Base-by-base conservation (phyloP, 192 early-diverging fungal species). In the Rhizoclosmatium sp. region DNA sequence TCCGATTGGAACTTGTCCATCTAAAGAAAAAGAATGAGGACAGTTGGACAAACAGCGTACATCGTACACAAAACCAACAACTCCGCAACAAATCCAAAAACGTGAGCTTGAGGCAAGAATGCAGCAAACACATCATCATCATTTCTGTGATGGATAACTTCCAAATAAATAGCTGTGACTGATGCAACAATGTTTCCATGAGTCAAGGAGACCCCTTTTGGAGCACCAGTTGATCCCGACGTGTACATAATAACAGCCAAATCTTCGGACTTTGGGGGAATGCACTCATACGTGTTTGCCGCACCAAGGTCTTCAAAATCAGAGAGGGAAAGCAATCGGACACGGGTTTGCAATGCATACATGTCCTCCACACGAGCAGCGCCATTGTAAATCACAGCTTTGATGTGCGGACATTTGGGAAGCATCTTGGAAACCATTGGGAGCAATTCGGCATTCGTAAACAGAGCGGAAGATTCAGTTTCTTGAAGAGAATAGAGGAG, bases 181-280 rank as follows among this genome's bases (percentile, higher is more conserved):
- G 92, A 91, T 75, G 95, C 89, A 68, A 96, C 85, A 65, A 97
- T 82, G 75, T 95, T 95, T 69, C 85, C 83, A 80, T 98, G 95
- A 60, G 91, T 89, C 14, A 98, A 82, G 69, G 94, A 78, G 41
- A 95, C 96, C 70, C 97, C 97, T 82, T 96, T 96, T 62, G 97
- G 96, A 16, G 65, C 89, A 21, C 97, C 95, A 3, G 95, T 98
- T 7, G 46, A 88, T 74, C 56, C 83, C 76, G 23, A 94, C 90
- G 54, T 86, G 83, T 60, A 77, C 78, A 54, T 89, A 84, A 67
- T 93, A 92, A 66, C 76, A 16, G 75, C 66, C 45, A 85, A 83
- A 78, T 95, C 94, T 70, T 93, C 92, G 19, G 88, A 72, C 21
- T 80, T 85, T 9, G 96, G 95, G n/a, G 89, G 86, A 23, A 64